Conservation (phyloP, 352 stramenopile species). For the Stramenopiles sp. region DNA sequence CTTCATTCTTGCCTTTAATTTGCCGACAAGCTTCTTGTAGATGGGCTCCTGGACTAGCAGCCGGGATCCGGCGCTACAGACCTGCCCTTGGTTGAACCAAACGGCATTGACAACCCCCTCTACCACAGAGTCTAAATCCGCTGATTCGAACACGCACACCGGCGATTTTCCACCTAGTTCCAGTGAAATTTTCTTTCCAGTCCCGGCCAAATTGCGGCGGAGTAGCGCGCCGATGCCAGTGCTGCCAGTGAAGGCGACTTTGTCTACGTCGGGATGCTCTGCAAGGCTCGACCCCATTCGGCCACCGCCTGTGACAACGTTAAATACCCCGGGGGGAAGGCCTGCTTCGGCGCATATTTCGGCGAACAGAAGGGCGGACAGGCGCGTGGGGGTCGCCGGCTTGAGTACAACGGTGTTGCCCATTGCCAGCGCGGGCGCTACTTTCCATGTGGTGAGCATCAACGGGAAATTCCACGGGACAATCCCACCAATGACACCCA, state of each 20-base stretch:
- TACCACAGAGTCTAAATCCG: constrained; percentile 38
- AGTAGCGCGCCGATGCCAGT: constrained; percentile 29
- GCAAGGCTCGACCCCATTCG: constrained; percentile 17
- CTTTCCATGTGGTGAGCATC: constrained; percentile 36
- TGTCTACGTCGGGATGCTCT: constrained; percentile 29
- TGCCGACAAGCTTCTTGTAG: constrained; percentile 55
- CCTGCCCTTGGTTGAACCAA: constrained; percentile 62
- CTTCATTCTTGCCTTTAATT: too few species aligned
- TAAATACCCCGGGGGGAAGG: constrained; percentile 36
- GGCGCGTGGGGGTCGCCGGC: constrained; percentile 10
- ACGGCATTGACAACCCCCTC: constrained; percentile 35
- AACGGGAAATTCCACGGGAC: constrained; percentile 58
- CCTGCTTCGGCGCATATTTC: constrained; percentile 30
- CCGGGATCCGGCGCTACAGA: constrained; percentile 49
- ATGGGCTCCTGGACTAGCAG: constrained; percentile 68
- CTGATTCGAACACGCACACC: constrained; percentile 56
- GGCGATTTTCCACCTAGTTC: constrained; percentile 59
- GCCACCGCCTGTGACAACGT: constrained; percentile 31
- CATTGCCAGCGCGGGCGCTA: constrained; percentile 14
- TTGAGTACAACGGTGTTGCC: neutral
- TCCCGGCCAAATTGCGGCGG: constrained; percentile 11
- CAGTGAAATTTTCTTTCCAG: constrained; percentile 60
- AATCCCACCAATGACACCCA: constrained; percentile 41
- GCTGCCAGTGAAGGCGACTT: constrained; percentile 37
- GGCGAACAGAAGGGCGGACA: constrained; percentile 26